Evolutionary conservation across 371 early-diverging fungal species (phyloP).

Genomic region (Batrachochytrium dendrobatidis): DNA sequence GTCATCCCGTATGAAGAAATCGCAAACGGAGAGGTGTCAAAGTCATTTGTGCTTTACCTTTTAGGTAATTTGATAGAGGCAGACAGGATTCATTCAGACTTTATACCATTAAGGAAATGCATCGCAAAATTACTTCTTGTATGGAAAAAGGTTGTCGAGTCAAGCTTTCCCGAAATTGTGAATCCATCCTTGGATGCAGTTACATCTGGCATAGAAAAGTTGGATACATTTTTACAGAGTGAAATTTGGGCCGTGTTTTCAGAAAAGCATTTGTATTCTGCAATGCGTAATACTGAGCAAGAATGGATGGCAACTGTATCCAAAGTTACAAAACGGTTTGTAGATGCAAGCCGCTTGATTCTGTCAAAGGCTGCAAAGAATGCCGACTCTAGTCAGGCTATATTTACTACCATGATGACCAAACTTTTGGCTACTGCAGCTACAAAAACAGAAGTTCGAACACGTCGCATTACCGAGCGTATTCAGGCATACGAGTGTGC

Average conservation of each 20-base stretch:
- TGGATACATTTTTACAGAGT: neutral
- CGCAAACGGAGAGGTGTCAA: neutral
- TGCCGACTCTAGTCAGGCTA: neutral
- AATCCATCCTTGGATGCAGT: neutral
- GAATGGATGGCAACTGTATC: neutral
- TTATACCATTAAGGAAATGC: too few relatives aligned
- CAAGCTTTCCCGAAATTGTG: neutral
- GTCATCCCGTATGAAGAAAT: neutral
- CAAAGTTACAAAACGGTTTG: neutral
- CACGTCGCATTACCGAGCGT: neutral
- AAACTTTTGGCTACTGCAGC: neutral
- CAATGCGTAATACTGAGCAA: neutral
- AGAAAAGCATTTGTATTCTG: neutral
- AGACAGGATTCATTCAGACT: neutral
- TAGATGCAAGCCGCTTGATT: neutral
- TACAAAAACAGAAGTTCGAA: neutral
- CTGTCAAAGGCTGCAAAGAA: neutral
- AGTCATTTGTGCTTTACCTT: neutral
- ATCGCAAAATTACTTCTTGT: neutral
- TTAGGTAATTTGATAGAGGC: neutral
- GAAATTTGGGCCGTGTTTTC: neutral
- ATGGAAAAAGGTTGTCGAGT: neutral
- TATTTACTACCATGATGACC: neutral
- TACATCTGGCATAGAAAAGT: too few relatives aligned
- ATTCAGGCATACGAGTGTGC: neutral